These are phyloP conservation scores for Sapria himalayana DNA, from an alignment of 345 rosid genomes.

Conservation along the genomic window DNA sequence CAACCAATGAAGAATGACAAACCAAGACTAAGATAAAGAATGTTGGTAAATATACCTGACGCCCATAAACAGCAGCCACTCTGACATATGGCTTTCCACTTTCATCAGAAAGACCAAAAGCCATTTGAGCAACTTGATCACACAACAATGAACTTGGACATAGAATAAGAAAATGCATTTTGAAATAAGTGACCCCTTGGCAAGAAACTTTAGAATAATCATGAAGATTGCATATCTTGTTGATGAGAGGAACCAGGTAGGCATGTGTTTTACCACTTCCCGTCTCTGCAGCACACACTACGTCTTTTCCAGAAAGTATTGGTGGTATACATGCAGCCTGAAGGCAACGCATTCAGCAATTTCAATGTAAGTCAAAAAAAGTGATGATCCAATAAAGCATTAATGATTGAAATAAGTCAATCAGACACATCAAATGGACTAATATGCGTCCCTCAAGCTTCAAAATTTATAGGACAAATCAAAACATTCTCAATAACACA, in stretches of 20 bases:
- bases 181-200: slow-evolving; percentile 6
- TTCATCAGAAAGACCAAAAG: slow-evolving; percentile 36
- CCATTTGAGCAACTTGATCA: slow-evolving; percentile 85
- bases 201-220: slow-evolving; percentile 7
- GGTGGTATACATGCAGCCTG: slow-evolving; percentile 58
- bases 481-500: no score
- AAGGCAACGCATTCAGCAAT: no score
- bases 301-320: slow-evolving; percentile 69
- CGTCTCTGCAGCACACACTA: slow-evolving; percentile 80
- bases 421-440: no score
- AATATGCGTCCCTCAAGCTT: no score
- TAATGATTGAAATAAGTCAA: no score
- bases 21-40: no score
- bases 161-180: slow-evolving; percentile 38
- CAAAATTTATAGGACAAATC: no score
- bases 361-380: neutral
- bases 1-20: no score
- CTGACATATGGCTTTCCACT: slow-evolving; percentile 48
- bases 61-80: slow-evolving; percentile 50
- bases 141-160: slow-evolving; percentile 83
- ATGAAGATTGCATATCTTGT: slow-evolving; percentile 18
- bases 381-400: neutral
- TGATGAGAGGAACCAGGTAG: slow-evolving; percentile 55
- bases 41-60: no score
- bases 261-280: slow-evolving; percentile 92